Conservation (phyloP, 2,329 filamentous ascomycete species). For the Neofusicoccum ribis region DNA sequence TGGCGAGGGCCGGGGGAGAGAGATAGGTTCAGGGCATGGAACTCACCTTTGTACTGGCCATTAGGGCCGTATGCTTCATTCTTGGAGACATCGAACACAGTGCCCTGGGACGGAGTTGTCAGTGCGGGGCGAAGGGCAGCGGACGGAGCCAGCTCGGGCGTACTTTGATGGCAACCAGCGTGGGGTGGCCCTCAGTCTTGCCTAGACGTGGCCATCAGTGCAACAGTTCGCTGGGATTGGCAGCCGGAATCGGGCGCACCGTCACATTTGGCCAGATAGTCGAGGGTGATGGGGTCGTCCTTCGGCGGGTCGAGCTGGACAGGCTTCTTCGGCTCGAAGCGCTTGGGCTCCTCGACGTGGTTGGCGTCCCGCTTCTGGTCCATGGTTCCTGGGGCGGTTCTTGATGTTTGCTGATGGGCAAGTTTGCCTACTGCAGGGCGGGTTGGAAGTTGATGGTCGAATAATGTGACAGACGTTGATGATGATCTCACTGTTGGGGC, state of each 20-base stretch:
- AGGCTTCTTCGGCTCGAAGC: conserved; percentile 76
- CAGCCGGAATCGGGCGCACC: conserved; percentile 59
- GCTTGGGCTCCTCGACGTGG: conserved; percentile 42
- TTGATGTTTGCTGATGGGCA: neutral
- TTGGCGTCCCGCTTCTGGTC: conserved; percentile 22
- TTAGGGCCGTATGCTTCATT: conserved; percentile 84
- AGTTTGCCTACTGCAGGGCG: neutral
- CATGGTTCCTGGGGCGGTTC: neutral
- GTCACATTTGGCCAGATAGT: conserved; percentile 77
- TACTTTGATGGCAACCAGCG: conserved; percentile 61
- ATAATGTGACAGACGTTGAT: conserved; percentile 1
- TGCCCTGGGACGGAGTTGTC: conserved; percentile 60
- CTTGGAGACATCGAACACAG: conserved; percentile 88
- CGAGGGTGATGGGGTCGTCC: conserved; percentile 77
- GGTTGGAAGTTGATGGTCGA: neutral
- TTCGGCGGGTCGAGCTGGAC: conserved; percentile 81
- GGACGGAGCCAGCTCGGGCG: neutral
- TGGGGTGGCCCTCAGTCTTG: conserved; percentile 60
- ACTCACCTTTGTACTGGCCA: conserved; percentile 81
- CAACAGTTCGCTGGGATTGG: neutral
- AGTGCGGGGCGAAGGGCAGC: neutral
- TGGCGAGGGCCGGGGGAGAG: neutral
- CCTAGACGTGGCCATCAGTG: conserved; percentile 47
- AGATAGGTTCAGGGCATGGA: neutral
- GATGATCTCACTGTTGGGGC: conserved; percentile 8